These are phyloP conservation scores for Termitomyces sp. DNA, from an alignment of 768 basidiomycete species.

Conservation along the genomic window DNA sequence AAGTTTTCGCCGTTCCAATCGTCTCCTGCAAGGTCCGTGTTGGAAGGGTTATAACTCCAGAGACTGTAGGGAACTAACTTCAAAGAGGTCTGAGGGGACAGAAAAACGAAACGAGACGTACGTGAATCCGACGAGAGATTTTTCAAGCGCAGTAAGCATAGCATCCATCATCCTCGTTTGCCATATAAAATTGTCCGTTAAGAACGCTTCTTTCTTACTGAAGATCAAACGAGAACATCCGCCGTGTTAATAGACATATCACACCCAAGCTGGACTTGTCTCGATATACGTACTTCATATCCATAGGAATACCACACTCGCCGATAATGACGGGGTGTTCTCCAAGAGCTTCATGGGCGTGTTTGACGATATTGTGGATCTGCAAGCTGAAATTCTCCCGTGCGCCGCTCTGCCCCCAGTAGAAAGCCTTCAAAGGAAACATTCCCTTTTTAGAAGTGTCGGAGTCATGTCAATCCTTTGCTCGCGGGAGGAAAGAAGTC, in stretches of 20 bases:
- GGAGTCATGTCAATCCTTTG: not conserved
- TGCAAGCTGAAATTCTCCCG: conserved; percentile 83
- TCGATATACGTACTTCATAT: conserved; percentile 79
- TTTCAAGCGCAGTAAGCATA: conserved; percentile 79
- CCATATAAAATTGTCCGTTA: conserved; percentile 71
- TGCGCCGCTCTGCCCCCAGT: conserved; percentile 83
- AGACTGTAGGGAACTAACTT: conserved; percentile 42
- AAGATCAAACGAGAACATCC: not conserved
- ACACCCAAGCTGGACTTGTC: no score
- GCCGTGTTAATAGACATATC: not conserved
- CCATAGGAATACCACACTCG: conserved; percentile 95
- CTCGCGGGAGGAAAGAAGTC: not conserved
- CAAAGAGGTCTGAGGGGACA: not conserved
- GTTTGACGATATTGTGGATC: conserved; percentile 72
- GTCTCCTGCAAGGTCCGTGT: conserved; percentile 77
- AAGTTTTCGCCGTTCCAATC: conserved; percentile 98
- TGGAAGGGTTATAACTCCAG: conserved; percentile 94
- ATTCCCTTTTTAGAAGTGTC: conserved; percentile 56
- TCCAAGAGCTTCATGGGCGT: conserved; percentile 66
- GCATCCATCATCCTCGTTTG: conserved; percentile 95
- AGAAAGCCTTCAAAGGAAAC: conserved; percentile 76
- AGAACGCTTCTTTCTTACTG: conserved; percentile 72
- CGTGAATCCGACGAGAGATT: conserved; percentile 80
- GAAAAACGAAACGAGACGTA: conserved; percentile 44
- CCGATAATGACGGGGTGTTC: conserved; percentile 86